A percentile compares a stretch with the other conserved stretches of the same genome.
Conservation (phyloP, 2,329 filamentous ascomycete species). For the Lachnellula willkommii region DNA sequence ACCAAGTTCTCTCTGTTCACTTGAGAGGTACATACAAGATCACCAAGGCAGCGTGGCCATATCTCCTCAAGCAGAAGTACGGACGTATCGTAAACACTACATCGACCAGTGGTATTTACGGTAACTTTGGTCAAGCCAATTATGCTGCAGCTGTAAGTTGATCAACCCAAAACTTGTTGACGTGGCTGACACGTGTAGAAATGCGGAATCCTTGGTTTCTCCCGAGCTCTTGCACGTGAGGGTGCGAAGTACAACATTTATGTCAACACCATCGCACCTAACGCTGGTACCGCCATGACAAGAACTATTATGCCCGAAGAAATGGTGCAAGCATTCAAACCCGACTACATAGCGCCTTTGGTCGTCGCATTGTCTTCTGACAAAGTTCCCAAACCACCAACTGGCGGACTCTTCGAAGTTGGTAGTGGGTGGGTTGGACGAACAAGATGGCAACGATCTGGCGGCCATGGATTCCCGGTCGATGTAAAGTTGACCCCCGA, state of each 20-base stretch:
- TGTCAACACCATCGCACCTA: constrained; percentile 96
- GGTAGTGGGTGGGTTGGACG: constrained; percentile 89
- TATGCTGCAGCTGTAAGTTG: constrained; percentile 77
- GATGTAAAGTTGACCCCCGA: constrained; percentile 81
- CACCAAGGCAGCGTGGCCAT: constrained; percentile 95
- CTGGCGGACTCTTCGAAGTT: constrained; percentile 87
- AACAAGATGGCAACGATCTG: constrained; percentile 91
- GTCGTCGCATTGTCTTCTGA: constrained; percentile 82
- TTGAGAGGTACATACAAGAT: constrained; percentile 93
- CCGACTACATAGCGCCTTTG: constrained; percentile 92
- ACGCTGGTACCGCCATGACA: constrained; percentile 94
- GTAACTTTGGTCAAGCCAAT: constrained; percentile 98
- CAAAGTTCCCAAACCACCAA: constrained; percentile 76
- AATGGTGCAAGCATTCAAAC: constrained; percentile 98
- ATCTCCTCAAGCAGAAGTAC: constrained; percentile 98
- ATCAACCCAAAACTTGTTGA: constrained; percentile 30
- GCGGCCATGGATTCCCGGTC: constrained; percentile 85
- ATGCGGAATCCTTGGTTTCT: constrained; percentile 91
- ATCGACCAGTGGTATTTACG: constrained; percentile 95
- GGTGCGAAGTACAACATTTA: constrained; percentile 97
- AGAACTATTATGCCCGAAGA: constrained; percentile 91
- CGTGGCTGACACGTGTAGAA: constrained; percentile 47
- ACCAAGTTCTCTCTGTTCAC: constrained; percentile 87
- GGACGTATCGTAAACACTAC: constrained; percentile 96
- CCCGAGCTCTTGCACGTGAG: constrained; percentile 85